Evolutionary conservation across 352 stramenopile genomes (phyloP), one percentile per base, ranked within the genome.

Genomic region (Phytopythium mirpurense): DNA sequence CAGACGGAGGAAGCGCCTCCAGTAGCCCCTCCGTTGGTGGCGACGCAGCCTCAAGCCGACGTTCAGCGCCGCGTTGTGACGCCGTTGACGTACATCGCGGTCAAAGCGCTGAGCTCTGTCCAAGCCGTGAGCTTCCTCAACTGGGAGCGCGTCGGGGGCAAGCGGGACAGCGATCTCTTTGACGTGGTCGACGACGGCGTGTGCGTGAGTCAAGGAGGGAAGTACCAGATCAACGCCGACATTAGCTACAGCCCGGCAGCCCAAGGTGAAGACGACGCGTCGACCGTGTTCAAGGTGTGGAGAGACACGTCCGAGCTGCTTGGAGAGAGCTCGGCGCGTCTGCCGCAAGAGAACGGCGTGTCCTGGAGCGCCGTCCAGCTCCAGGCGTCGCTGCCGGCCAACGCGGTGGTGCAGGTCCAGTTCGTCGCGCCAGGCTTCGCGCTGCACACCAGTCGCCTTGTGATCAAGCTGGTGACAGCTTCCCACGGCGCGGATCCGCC

Each of bases 221-320:
- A 14, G 26, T 70, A 64, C 35, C 68, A 71, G 48, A 46, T 75
- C 48, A 78, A 74, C 55, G 52, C 72, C 1, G 65, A 78, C 41
- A 45, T 78, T 9, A 47, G 66, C 26, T 57, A 71, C 52, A 54
- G 36, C n/a, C 34, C 26, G 27, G 19, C 41, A 5, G 7, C 43
- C 3, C 12, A 18, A 2, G 0, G 38, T 44, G 47, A 12, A 23
- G 5, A 32, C 5, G 43, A 36, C 26, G 4, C 3, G 1, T 36
- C 26, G 14, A 47, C 64, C 16, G 59, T 75, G 32, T 78, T 73
- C 41, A 74, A 67, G 27, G 60, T 74, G n/a, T 78, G 60, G 65
- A 40, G 65, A n/a, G 51, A 57, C 46, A 54, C 61, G 50, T 37
- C 27, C 15, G 65, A 61, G 45, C 57, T 78, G 34, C 24, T 78